Evolutionary conservation across 208 protist genomes (phyloP).

Genomic region (Leishmania braziliensis): DNA sequence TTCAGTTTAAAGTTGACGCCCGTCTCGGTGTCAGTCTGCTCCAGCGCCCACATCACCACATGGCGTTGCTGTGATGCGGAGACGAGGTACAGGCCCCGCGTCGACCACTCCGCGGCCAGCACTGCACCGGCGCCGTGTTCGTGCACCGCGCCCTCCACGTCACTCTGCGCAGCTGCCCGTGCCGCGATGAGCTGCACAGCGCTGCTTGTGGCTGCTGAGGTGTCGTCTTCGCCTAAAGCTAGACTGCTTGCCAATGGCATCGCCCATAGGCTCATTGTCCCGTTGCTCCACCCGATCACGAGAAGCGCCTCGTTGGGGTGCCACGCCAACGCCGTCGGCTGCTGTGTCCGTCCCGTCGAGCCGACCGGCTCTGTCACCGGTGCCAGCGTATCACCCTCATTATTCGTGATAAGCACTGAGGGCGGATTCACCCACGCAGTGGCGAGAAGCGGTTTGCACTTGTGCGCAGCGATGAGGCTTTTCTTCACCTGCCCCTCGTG

Average conservation of each 20-base stretch:
- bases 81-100: conserved; percentile 56
- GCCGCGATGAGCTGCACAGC: conserved; percentile 42
- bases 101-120: conserved; percentile 57
- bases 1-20: conserved; percentile 42
- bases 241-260: conserved; percentile 40
- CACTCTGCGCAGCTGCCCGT: conserved; percentile 37
- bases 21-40: conserved; percentile 41
- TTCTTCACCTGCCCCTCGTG: conserved; percentile 65
- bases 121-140: conserved; percentile 69
- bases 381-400: conserved; percentile 78
- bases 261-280: conserved; percentile 71
- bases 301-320: conserved; percentile 80
- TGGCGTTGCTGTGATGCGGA: conserved; percentile 57
- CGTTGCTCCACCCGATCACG: conserved; percentile 84
- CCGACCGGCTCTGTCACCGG: conserved; percentile 40
- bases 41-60: conserved; percentile 74
- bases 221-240: conserved; percentile 33
- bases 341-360: conserved; percentile 29
- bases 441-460: conserved; percentile 63
- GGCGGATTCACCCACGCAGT: conserved; percentile 64
- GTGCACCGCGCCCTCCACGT: conserved; percentile 60
- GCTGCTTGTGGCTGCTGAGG: conserved; percentile 15
- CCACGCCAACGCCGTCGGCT: conserved; percentile 72
- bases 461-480: conserved; percentile 60
- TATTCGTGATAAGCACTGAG: conserved; percentile 77